These are phyloP conservation scores for Acanthamoeba polyphaga DNA, from an alignment of 208 protist species.

Conservation along the genomic window DNA sequence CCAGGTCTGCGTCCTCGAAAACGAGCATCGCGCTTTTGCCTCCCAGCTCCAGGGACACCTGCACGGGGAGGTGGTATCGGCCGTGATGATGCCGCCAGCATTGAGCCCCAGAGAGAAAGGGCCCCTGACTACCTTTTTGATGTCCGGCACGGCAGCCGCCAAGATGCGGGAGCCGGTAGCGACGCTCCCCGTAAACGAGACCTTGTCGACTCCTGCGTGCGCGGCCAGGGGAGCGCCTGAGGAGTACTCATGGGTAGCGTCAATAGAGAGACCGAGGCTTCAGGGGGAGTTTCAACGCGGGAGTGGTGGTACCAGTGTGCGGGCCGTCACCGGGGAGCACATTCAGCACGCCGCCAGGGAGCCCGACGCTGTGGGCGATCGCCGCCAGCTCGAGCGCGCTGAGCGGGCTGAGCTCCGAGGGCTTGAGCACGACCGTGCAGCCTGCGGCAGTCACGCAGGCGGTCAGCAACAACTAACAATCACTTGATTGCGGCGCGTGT, in stretches of 20 bases:
- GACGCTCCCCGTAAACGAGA: slow-evolving; percentile 32
- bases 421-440: slow-evolving; percentile 65
- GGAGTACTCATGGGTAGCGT: neutral
- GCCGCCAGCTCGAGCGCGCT: slow-evolving; percentile 33
- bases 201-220: slow-evolving; percentile 21
- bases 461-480: too few species aligned
- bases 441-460: neutral
- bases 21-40: slow-evolving; percentile 67
- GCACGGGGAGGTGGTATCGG: neutral
- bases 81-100: neutral
- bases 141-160: slow-evolving; percentile 8
- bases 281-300: too few species aligned
- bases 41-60: slow-evolving; percentile 70
- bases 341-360: slow-evolving; percentile 22
- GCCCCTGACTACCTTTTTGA: neutral
- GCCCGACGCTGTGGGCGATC: neutral
- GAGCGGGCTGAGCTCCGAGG: slow-evolving; percentile 40
- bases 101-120: neutral
- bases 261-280: too few species aligned
- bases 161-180: neutral
- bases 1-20: slow-evolving; percentile 59
- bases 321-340: slow-evolving; percentile 22
- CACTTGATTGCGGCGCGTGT: too few species aligned
- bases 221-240: slow-evolving; percentile 11
- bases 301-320: neutral